Evolutionary conservation across 2,329 filamentous ascomycete genomes (phyloP), one percentile per base, ranked within the genome.

Genomic region (Beauveria pseudobassiana): DNA sequence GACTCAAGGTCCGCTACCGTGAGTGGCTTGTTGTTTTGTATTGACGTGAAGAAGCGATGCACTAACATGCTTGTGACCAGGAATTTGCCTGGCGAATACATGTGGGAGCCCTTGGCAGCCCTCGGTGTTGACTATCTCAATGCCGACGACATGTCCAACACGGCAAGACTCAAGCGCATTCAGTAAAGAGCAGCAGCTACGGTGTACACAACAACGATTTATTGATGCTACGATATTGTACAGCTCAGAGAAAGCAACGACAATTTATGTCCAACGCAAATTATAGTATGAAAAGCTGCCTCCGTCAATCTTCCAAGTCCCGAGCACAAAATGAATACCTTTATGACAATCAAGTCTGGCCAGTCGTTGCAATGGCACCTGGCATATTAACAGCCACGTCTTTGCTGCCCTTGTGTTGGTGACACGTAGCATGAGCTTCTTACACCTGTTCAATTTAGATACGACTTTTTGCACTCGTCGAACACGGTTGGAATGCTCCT

Each of bases 1-100:
- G 63, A 20, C 63, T 65, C 16, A 63, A 65, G 56, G 63, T 65
- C 18, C 63, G 63, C 22, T 65, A 65, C 42, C 63, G 63, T 65
- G 54, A 64, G 63, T 62, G 28, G 20, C 22, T 16, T 14, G 6
- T 2, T 18, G 9, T 14, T 38, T 14, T 3, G 34, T 8, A 12
- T 2, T 28, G 18, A 22, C 34, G 14, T 5, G 26, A 38, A n/a
- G 5, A 30, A n/a, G 22, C n/a, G 10, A 16, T 28, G 4, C 49
- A 12, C 57, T 57, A 20, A 57, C 46, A 38, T 64, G 26, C 10
- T 14, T 40, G 14, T 30, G 18, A 28, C 40, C 30, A 62, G 56
- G 57, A 61, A 65, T 26, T 26, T 64, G 40, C 64, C 64, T 2
- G 64, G 63, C 18, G 63, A 65, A 24, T 65, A 63, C 59, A 65